Conservation (phyloP, 495 filamentous ascomycete species). For the Aspergillus carlsbadensis region DNA sequence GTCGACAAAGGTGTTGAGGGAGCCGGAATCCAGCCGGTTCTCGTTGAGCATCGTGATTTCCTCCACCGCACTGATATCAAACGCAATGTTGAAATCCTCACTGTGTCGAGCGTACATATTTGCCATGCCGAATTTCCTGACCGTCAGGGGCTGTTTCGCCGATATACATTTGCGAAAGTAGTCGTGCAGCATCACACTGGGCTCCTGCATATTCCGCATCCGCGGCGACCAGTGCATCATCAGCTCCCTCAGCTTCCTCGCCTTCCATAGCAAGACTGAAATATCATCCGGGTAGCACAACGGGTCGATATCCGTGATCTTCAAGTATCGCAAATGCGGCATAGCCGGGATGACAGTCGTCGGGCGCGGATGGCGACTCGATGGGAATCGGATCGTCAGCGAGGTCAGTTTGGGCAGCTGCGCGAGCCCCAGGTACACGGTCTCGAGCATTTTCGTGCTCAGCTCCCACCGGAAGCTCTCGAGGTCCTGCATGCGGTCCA, state of each 20-base stretch:
- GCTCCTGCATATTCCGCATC: conserved; percentile 58
- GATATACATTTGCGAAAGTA: conserved; percentile 56
- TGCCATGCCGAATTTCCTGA: conserved; percentile 52
- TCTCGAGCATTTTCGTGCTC: conserved; percentile 61
- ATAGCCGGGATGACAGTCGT: conserved; percentile 58
- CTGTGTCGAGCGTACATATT: conserved; percentile 58
- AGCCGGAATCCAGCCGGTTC: conserved; percentile 35
- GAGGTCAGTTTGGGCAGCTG: conserved; percentile 49
- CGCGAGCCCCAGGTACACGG: conserved; percentile 55
- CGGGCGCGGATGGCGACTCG: conserved; percentile 56
- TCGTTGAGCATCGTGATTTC: conserved; percentile 53
- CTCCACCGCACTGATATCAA: conserved; percentile 42
- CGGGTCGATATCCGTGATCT: conserved; percentile 60
- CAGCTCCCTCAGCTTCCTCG: conserved; percentile 53
- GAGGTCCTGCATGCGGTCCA: conserved; percentile 58
- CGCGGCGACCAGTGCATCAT: conserved; percentile 61
- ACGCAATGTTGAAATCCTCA: conserved; percentile 38
- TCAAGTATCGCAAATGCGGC: conserved; percentile 51
- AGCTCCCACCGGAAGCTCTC: conserved; percentile 63
- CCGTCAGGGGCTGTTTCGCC: conserved; percentile 39
- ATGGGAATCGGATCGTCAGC: conserved; percentile 56
- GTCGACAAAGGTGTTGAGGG: conserved; percentile 56
- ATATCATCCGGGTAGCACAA: conserved; percentile 67
- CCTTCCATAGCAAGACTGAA: conserved; percentile 51
- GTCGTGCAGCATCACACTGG: conserved; percentile 51